Evolutionary conservation across 2,329 filamentous ascomycete genomes (phyloP).

Genomic region (Teratosphaeriaceae sp.): DNA sequence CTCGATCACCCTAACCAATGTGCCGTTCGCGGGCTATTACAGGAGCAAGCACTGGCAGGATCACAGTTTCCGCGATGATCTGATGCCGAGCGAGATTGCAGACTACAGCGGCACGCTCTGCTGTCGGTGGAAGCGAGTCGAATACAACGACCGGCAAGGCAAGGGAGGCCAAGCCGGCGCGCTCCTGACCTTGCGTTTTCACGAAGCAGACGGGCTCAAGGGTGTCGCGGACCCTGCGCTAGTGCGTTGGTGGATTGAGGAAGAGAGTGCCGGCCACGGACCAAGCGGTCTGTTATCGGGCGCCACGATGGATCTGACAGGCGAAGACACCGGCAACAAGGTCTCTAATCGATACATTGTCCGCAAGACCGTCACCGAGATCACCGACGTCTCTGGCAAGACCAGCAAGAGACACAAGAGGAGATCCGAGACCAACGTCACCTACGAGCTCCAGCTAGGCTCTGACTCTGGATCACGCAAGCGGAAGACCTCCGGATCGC

Average conservation of each 20-base stretch:
- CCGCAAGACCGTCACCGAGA: too few species aligned
- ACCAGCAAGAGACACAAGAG: too few species aligned
- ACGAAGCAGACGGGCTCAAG: neutral
- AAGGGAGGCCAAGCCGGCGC: neutral
- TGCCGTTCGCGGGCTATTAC: neutral
- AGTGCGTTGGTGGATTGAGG: neutral
- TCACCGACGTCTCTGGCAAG: too few species aligned
- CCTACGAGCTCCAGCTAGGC: too few species aligned
- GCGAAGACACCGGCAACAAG: neutral
- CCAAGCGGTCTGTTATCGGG: neutral
- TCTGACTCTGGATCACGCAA: too few species aligned
- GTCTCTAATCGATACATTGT: too few species aligned
- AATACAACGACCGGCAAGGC: neutral
- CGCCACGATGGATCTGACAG: neutral
- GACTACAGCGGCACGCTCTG: neutral
- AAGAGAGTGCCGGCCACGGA: neutral
- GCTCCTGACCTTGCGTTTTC: neutral
- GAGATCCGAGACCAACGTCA: too few species aligned
- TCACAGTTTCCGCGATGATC: neutral
- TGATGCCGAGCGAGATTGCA: neutral
- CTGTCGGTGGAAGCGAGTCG: neutral
- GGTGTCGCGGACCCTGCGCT: neutral
- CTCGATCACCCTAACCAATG: neutral
- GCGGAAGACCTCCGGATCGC: neutral
- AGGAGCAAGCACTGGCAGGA: neutral